Base-by-base conservation (phyloP, 805 yeast species). In the Lachancea meyersii region DNA sequence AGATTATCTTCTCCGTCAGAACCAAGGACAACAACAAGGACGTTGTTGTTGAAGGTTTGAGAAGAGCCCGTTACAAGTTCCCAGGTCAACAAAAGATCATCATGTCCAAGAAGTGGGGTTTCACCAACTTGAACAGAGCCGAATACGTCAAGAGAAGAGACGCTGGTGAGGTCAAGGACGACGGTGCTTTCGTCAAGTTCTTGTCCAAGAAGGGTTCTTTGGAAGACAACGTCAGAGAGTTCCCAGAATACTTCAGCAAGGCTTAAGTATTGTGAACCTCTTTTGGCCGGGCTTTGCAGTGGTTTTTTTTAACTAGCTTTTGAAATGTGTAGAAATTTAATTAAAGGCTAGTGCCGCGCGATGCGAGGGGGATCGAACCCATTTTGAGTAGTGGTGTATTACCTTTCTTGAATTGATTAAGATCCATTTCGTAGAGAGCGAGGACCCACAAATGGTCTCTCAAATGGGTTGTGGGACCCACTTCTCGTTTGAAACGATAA, bases 41-140 rank as follows among this genome's bases (percentile, higher is more conserved):
- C 49, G 94, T 86, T 70, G 96, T 87, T 61, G 78, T 93, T 66
- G 99, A 93, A 81, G 98, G 91, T 80, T 86, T 93, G 74, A 91
- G 98, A 82, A 91, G 99, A 83, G 95, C 97, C 60, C 91, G 97
- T 81, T 93, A 93, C 86, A 93, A 93, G 91, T 93, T 93, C 97
- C 99, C 99, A 75, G 99, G 99, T 80, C 99, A 93, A 80, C 99
- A 93, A 79, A 91, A 82, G 82, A 93, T 93, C 71, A 93, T 93
- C 68, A 76, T 93, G 75, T 93, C 99, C 63, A 93, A 93, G 94
- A 93, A 93, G 79, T 93, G 99, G 99, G 99, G 99, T 78, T 93
- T 93, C 97, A 93, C 99, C 75, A 86, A 85, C 74, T 84, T 93
- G 70, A 80, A 91, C 94, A 86, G 98, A 79, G 95, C 77, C 49